These are phyloP conservation scores for Isabelozyma heimii DNA, from an alignment of 805 yeast species.

Conservation along the genomic window DNA sequence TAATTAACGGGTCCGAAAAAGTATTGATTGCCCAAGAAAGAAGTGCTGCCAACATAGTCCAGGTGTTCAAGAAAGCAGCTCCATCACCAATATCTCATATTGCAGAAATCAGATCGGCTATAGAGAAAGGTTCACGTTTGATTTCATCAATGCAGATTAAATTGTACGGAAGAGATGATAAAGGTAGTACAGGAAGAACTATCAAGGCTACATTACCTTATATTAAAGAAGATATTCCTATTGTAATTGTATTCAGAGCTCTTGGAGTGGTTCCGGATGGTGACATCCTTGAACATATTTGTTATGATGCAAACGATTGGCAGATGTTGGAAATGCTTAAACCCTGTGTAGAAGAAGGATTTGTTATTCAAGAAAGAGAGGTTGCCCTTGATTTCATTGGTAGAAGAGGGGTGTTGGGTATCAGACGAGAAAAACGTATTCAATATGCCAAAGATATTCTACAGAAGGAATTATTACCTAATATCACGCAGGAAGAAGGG, in stretches of 20 bases:
- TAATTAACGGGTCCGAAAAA: slow-evolving; percentile 97
- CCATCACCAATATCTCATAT: slow-evolving; percentile 95
- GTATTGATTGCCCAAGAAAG: slow-evolving; percentile 98
- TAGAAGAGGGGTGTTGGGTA: slow-evolving; percentile 96
- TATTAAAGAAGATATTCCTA: slow-evolving; percentile 94
- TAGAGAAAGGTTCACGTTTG: slow-evolving; percentile 95
- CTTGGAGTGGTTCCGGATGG: slow-evolving; percentile 99
- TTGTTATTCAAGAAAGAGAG: slow-evolving; percentile 96
- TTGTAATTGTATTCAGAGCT: slow-evolving; percentile 95
- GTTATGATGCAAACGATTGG: slow-evolving; percentile 98
- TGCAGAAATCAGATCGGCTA: slow-evolving; percentile 95
- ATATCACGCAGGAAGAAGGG: slow-evolving; percentile 96
- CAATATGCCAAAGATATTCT: slow-evolving; percentile 96
- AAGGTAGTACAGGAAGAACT: slow-evolving; percentile 68
- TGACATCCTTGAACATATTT: slow-evolving; percentile 95
- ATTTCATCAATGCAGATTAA: slow-evolving; percentile 94
- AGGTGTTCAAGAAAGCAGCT: slow-evolving; percentile 96
- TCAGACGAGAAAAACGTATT: slow-evolving; percentile 95
- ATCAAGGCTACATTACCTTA: slow-evolving; percentile 96
- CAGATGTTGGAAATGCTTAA: slow-evolving; percentile 99
- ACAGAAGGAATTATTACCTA: slow-evolving; percentile 95
- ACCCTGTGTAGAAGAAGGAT: slow-evolving; percentile 99
- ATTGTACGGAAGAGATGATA: slow-evolving; percentile 78
- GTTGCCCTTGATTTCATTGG: slow-evolving; percentile 98
- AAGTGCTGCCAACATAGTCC: slow-evolving; percentile 97